Percentiles rank a stretch among this genome's conserved stretches.
Evolutionary conservation across 225 moss, liverwort and hornwort genomes (phyloP).

Genomic region (Pseudisothecium myosuroides): DNA sequence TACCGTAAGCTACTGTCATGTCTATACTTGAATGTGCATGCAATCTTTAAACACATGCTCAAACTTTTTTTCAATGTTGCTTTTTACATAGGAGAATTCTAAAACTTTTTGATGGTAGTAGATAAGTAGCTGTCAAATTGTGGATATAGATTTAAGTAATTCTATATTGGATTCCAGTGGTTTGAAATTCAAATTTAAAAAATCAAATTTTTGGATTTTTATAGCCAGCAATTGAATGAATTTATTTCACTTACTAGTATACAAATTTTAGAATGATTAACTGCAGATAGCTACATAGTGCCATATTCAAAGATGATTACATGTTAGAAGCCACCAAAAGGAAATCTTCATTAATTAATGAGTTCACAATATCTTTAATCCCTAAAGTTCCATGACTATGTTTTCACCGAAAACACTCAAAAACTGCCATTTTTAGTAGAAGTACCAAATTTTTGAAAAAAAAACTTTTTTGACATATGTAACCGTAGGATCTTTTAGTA

Average conservation of each 20-base stretch:
- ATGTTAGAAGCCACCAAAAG: not conserved
- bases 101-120: too few species aligned
- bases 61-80: too few species aligned
- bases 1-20: too few species aligned
- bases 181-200: not conserved
- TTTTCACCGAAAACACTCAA: too few species aligned
- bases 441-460: too few species aligned
- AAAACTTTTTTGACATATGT: too few species aligned
- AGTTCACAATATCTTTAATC: too few species aligned
- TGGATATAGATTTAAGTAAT: fast-evolving
- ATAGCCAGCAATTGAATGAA: fast-evolving
- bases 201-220: too few species aligned
- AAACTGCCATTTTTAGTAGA: too few species aligned
- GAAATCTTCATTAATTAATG: not conserved
- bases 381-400: too few species aligned
- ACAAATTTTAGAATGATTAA: not conserved
- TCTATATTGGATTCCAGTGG: not conserved
- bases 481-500: too few species aligned
- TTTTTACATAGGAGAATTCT: too few species aligned
- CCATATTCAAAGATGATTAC: fast-evolving
- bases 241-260: not conserved
- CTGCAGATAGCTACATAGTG: fast-evolving
- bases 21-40: not conserved
- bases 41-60: not conserved
- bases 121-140: fast-evolving